Evolutionary conservation across 2,329 filamentous ascomycete species (phyloP), one percentile per base, ranked within the genome.

Genomic region (Colletotrichum gigasporum): DNA sequence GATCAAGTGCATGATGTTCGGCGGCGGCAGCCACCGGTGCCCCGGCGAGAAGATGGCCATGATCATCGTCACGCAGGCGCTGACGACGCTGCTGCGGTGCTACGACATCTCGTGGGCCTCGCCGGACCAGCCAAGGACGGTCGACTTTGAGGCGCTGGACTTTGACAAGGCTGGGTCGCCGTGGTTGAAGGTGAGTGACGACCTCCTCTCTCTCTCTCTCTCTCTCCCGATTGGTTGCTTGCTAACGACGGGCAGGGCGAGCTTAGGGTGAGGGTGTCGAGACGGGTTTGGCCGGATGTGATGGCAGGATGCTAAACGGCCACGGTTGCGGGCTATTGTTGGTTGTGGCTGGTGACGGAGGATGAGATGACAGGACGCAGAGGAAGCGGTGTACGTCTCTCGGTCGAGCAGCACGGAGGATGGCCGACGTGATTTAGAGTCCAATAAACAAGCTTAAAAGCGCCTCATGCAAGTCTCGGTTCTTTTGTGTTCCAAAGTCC

Each of bases 51-150:
- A 53, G 45, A 48, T 70, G 51, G 62, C 60, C 10, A 28, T 37
- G 18, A 65, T 65, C 12, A 32, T 70, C 37, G 44, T 65, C 1
- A 50, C 47, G 3, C 42, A 44, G 24, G 42, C 60, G 2, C 35
- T 71, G 7, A 42, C 44, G 2, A 69, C 69, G 6, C 18, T 68
- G 24, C 37, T 69, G 22, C 45, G 69, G 9, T 63, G 60, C 18
- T 69, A 68, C 28, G 67, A 70, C 37, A 32, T 69, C 26, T 32
- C 22, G 3, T 70, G 67, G 67, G 63, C 51, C 16, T 57, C 32
- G 11, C 22, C 32, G 8, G 58, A 54, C 9, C 39, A 53, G 7
- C 24, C 60, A 7, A 24, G 3, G 11, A 37, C 22, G 18, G 59
- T 55, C 11, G 45, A 61, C 16, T 67, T 67, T 28, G 44, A 51